Conservation (phyloP, 768 basidiomycete species). For the Russula dissimulans region DNA sequence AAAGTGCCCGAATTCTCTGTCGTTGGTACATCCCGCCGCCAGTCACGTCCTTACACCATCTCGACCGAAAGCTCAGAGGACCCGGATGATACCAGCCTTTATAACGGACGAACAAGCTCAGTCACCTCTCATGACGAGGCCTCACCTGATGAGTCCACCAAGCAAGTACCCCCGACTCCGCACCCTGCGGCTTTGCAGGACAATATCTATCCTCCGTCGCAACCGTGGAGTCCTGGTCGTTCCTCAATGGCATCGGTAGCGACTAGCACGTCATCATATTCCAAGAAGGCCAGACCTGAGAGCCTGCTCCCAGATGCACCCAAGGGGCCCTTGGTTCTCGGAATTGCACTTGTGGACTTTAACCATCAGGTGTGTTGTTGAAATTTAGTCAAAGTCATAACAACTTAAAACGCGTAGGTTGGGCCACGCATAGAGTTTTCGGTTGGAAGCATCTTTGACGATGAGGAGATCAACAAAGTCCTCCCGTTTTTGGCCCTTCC, state of each 20-base stretch:
- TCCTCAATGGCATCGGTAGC: conserved; percentile 53
- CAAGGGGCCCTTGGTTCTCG: conserved; percentile 59
- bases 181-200: background rate
- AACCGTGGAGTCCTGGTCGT: conserved; percentile 38
- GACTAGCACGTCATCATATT: conserved; percentile 40
- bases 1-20: conserved; percentile 15
- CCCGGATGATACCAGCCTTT: conserved; percentile 8
- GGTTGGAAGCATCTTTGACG: conserved; percentile 67
- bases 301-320: conserved; percentile 59
- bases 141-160: background rate
- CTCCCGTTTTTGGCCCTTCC: conserved; percentile 94
- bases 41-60: conserved; percentile 36
- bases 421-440: conserved; percentile 88
- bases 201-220: conserved; percentile 51
- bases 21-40: conserved; percentile 27
- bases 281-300: conserved; percentile 68
- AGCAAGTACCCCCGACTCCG: conserved; percentile 7
- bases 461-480: conserved; percentile 77
- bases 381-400: background rate
- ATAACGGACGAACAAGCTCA: conserved; percentile 8
- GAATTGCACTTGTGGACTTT: conserved; percentile 90
- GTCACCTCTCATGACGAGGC: conserved; percentile 4
- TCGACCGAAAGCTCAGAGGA: conserved; percentile 16
- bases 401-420: conserved; percentile 40
- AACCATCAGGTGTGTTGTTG: conserved; percentile 70